phyloP scores from a whole-genome alignment of 305 asterid species.

The Fraxinus sp. region DNA sequence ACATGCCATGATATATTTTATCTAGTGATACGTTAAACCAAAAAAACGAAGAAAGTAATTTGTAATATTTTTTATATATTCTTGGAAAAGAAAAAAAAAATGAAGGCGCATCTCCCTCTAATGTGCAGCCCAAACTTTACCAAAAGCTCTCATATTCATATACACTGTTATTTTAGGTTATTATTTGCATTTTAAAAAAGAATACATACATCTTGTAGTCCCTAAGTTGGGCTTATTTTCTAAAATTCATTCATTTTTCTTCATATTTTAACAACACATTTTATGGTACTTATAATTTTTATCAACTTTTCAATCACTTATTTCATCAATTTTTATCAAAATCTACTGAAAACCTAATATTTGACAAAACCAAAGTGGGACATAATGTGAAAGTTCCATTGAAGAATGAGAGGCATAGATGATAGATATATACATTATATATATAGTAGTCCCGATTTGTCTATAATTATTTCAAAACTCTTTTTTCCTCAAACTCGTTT shows the following conservation, averaged over 20 bases:
- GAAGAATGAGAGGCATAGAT: background rate
- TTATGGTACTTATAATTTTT: too few species aligned
- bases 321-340: too few species aligned
- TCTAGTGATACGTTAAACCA: background rate
- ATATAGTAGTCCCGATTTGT: too few species aligned
- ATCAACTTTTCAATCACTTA: too few species aligned
- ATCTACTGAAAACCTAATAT: too few species aligned
- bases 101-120: constrained; percentile 16
- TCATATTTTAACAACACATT: too few species aligned
- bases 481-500: too few species aligned
- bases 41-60: background rate
- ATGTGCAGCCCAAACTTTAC: constrained; percentile 18
- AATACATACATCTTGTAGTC: background rate
- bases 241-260: background rate
- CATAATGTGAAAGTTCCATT: background rate
- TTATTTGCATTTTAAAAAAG: background rate
- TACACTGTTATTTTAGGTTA: background rate
- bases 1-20: background rate
- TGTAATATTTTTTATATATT: background rate
- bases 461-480: too few species aligned
- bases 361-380: too few species aligned
- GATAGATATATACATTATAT: too few species aligned
- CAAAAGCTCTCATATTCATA: background rate
- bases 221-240: background rate
- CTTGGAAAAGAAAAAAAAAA: background rate